Evolutionary conservation across 2,329 filamentous ascomycete genomes (phyloP).

Genomic region (Domatiomyces globalis): DNA sequence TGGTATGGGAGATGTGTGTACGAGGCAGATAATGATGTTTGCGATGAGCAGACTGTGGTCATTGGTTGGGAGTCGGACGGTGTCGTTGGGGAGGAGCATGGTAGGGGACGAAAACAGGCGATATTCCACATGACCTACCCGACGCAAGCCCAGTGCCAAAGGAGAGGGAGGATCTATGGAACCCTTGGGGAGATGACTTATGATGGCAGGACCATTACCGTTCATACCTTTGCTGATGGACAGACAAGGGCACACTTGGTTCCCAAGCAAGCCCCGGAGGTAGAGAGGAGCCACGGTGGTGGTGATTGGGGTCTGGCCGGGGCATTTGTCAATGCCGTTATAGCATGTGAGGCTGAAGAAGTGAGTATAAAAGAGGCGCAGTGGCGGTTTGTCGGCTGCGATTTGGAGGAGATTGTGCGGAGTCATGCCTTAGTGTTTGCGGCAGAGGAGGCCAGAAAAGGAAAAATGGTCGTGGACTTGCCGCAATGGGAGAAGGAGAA

Average conservation of each 20-base stretch:
- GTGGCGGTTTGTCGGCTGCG: conserved; percentile 61
- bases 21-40: conserved; percentile 84
- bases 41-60: conserved; percentile 81
- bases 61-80: conserved; percentile 69
- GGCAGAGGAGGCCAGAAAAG: conserved; percentile 68
- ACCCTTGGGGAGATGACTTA: conserved; percentile 74
- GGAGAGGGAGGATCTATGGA: conserved; percentile 75
- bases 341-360: conserved; percentile 58
- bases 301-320: conserved; percentile 66
- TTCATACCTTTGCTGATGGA: conserved; percentile 56
- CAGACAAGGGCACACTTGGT: conserved; percentile 39
- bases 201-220: conserved; percentile 61
- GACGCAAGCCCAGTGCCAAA: conserved; percentile 72
- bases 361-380: conserved; percentile 59
- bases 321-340: conserved; percentile 71
- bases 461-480: conserved; percentile 60
- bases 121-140: conserved; percentile 90
- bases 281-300: conserved; percentile 51
- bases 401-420: conserved; percentile 70
- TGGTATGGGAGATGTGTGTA: conserved; percentile 95
- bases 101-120: conserved; percentile 63
- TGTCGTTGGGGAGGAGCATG: conserved; percentile 15
- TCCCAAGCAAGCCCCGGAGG: conserved; percentile 46
- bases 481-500: conserved; percentile 39
- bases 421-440: conserved; percentile 91